Conservation (phyloP, 305 asterid species). For the Plantago lanceolata region DNA sequence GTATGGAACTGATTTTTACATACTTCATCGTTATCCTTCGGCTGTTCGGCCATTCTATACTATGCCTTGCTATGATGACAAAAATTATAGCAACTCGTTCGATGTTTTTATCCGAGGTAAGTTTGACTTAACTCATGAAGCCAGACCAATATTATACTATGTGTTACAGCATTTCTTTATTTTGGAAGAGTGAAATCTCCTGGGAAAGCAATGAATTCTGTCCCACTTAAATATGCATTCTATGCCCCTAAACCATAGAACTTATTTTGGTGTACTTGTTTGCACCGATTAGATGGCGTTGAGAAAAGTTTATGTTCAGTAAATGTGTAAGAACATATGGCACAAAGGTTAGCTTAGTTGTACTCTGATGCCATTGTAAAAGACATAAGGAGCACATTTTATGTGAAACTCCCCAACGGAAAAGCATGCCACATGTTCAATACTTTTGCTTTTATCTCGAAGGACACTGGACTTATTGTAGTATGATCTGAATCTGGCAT, state of each 20-base stretch:
- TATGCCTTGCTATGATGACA: slow-evolving; percentile 69
- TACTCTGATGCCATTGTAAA: not conserved
- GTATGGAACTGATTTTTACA: slow-evolving; percentile 85
- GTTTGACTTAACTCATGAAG: slow-evolving; percentile 12
- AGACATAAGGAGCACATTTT: not conserved
- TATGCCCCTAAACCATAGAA: no score
- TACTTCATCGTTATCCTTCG: slow-evolving; percentile 80
- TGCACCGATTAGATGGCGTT: no score
- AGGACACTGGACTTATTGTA: not conserved
- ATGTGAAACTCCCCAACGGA: not conserved
- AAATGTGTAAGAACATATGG: no score
- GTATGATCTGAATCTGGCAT: slow-evolving; percentile 6
- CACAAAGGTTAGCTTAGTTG: no score
- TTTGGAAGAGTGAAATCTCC: not conserved
- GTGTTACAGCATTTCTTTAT: not conserved
- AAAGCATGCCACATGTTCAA: not conserved
- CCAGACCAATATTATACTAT: not conserved
- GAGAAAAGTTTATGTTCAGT: no score
- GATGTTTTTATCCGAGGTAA: slow-evolving; percentile 88
- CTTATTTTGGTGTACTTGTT: no score
- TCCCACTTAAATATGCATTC: not conserved
- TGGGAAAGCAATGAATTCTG: not conserved
- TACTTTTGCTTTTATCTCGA: not conserved
- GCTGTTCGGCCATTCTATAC: slow-evolving; percentile 92
- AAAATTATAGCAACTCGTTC: slow-evolving; percentile 69